Base-by-base conservation (phyloP, 2,329 filamentous ascomycete genomes). In the Cladosporium sp. region DNA sequence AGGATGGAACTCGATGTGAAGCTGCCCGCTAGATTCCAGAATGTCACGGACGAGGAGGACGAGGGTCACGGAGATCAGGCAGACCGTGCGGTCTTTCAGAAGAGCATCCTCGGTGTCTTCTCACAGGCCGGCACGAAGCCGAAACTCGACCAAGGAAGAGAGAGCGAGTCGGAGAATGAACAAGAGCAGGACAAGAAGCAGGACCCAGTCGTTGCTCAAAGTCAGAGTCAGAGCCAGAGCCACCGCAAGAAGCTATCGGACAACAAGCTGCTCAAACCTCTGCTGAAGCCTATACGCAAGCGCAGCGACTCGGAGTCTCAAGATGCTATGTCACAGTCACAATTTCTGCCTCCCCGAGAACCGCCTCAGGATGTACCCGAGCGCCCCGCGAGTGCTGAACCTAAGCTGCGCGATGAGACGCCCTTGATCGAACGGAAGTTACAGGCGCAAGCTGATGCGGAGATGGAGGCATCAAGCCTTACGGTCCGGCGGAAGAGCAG, bases 101-200 rank as follows among this genome's bases (percentile, higher is more conserved):
- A 97, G 82, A 96, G 92, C 69, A 89, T 98, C 64, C 96, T 97
- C 77, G 93, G 92, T 63, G 87, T 98, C 79, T 93, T 98, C 70
- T 91, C 92, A 44, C 92, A 93, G 7, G 93, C 92, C 33, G 88
- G 89, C 91, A 89, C 91, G 66, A 87, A 91, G 44, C 94, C 95
- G 77, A 90, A 93, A 73, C 90, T 90, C 70, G 93, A 80, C 49
- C 95, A 91, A 71, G 92, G 94, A 71, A 93, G 93, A 69, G 90
- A 91, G 57, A 84, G 79, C 63, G 70, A 73, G n/a, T 65, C 67
- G 21, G 71, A 72, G n/a, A 69, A 72, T 16, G 69, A 69, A 12
- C 28, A 62, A 10, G 61, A 67, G 21, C 66, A 69, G 14, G 67
- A 70, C 18, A 67, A 68, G 63, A 55, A 57, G 58, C 64, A 64